Percentiles rank a stretch among this genome's conserved stretches.
These are phyloP conservation scores for Mortierella sp. DNA, from an alignment of 371 early-diverging fungal genomes.

Conservation along the genomic window DNA sequence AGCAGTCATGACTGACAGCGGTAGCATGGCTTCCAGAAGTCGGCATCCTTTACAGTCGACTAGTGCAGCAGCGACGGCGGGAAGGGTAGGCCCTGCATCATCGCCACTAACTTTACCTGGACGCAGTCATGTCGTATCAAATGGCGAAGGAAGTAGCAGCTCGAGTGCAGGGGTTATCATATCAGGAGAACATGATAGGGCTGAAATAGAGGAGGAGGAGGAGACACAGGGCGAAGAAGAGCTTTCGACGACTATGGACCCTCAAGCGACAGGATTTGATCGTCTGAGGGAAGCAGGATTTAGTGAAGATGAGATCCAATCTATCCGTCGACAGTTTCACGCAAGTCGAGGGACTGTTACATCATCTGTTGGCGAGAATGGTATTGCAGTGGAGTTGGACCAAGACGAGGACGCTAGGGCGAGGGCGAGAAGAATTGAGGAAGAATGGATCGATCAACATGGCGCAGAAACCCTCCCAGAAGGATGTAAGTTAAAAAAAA, in stretches of 20 bases:
- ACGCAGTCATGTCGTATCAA: not conserved
- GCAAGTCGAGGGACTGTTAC: slow-evolving; percentile 36
- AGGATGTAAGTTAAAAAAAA: slow-evolving; percentile 67
- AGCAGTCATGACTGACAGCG: slow-evolving; percentile 29
- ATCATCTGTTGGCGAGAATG: slow-evolving; percentile 46
- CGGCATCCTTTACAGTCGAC: slow-evolving; percentile 20
- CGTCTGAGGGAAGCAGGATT: slow-evolving; percentile 78
- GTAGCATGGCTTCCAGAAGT: slow-evolving; percentile 2
- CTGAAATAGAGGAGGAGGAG: not conserved
- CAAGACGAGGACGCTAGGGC: slow-evolving; percentile 58
- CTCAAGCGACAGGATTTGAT: slow-evolving; percentile 74
- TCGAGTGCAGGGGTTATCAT: not conserved
- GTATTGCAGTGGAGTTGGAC: slow-evolving; percentile 33
- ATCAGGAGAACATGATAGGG: not conserved
- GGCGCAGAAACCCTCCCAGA: slow-evolving; percentile 69
- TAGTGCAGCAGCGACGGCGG: slow-evolving; percentile 6
- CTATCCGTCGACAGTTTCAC: slow-evolving; percentile 77
- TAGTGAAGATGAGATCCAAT: slow-evolving; percentile 75
- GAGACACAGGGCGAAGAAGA: slow-evolving; percentile 18
- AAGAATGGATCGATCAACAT: slow-evolving; percentile 80
- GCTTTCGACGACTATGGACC: slow-evolving; percentile 28
- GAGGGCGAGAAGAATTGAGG: slow-evolving; percentile 68
- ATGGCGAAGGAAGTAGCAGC: slow-evolving; percentile 10
- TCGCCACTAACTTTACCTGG: slow-evolving; percentile 25
- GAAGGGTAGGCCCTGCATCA: slow-evolving; percentile 22